Base-by-base conservation (phyloP, 345 rosid species). In the Viola odorata region DNA sequence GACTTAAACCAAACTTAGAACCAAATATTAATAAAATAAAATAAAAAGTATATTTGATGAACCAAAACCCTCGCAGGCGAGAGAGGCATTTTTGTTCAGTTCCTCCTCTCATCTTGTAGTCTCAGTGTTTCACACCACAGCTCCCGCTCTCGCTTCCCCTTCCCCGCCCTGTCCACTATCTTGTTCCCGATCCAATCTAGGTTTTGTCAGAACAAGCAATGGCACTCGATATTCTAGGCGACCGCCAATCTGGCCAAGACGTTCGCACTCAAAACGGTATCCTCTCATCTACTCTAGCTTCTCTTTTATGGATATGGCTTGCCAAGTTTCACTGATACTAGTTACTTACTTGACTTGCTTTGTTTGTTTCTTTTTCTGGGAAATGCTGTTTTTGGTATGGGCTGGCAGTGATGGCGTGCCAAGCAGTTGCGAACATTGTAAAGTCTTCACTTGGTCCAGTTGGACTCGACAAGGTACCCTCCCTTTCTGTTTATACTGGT, bases 381-480 rank as follows among this genome's bases (percentile, higher is more conserved):
- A 4, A 9, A 6, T 42, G 7, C 2, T 3, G 50, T 47, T 11
- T 11, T 10, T 47, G 10, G 50, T 11, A 11, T 5, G 50, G 50
- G n/a, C 2, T n/a, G n/a, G 56, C 63, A 91, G 97, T 88, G 76
- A 56, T 95, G 87, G 84, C 97, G 41, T 91, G 97, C 65, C 97
- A 91, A 85, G 97, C 97, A 23, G 82, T 95, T 45, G 89, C 97
- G 4, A 95, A 95, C 69, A 95, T 95, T n/a, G 97, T 95, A 38
- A 95, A 95, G 77, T 83, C 95, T 41, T 95, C 97, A 3, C 92
- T 95, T 50, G 95, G 99, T 63, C 97, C 96, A 2, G 96, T 95
- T 53, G 99, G 99, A 14, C 97, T 95, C 37, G 97, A 95, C 84
- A 91, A 95, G 94, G 97, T 91, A 63, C 11, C 45, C 36, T 9